These are phyloP conservation scores for Oryza nivara DNA, from an alignment of 176 grass and related monocot genomes.

Conservation along the genomic window DNA sequence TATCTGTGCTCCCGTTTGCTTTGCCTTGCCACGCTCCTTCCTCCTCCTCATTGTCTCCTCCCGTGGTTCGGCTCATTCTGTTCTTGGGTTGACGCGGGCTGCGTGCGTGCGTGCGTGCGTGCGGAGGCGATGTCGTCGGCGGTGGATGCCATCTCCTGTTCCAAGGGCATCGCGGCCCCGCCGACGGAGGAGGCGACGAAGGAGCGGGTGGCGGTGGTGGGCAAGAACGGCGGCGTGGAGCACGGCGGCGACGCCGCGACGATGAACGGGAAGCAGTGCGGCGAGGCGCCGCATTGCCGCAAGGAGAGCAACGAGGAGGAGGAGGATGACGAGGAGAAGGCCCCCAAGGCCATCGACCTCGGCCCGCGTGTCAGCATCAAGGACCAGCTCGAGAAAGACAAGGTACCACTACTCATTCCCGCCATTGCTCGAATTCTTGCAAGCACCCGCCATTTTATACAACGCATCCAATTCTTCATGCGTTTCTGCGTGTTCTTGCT, in stretches of 20 bases:
- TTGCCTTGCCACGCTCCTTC: conserved; percentile 14
- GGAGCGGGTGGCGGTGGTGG: conserved; percentile 26
- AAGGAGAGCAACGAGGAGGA: conserved; percentile 51
- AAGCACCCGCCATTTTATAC: neutral
- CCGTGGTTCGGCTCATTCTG: neutral
- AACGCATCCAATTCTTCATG: neutral
- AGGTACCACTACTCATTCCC: conserved; percentile 40
- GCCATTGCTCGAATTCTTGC: conserved; percentile 23
- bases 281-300: conserved; percentile 43
- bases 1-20: conserved; percentile 36
- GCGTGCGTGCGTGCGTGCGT: too few species aligned
- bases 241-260: conserved; percentile 29
- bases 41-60: conserved; percentile 16
- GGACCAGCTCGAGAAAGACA: conserved; percentile 97
- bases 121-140: conserved; percentile 73
- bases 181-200: conserved; percentile 33
- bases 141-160: conserved; percentile 67
- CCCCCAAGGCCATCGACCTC: conserved; percentile 65
- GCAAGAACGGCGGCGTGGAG: conserved; percentile 25
- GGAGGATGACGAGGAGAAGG: conserved; percentile 61
- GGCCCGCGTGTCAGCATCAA: conserved; percentile 95
- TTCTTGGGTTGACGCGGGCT: neutral
- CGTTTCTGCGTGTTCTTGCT: neutral
- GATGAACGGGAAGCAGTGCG: conserved; percentile 49
- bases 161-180: conserved; percentile 48